Evolutionary conservation across 176 grass and related monocot species (phyloP).

Genomic region (Aegilops speltoides): DNA sequence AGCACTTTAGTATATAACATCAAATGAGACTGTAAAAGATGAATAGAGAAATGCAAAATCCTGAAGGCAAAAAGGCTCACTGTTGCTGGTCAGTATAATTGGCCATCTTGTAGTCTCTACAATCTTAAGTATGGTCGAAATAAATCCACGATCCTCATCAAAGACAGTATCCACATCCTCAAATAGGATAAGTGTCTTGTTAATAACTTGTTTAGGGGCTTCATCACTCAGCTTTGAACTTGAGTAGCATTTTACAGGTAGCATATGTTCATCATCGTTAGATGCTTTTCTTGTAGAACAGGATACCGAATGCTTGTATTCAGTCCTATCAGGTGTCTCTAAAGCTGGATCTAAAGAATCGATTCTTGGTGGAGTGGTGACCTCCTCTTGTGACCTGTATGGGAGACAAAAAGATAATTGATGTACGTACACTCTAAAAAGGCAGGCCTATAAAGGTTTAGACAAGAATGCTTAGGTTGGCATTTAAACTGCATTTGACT

Average conservation of each 20-base stretch:
- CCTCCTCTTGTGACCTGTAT: slow-evolving; percentile 72
- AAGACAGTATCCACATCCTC: slow-evolving; percentile 97
- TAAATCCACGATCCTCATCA: slow-evolving; percentile 89
- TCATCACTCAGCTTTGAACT: slow-evolving; percentile 30
- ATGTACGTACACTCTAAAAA: slow-evolving; percentile 2
- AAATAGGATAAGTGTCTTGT: slow-evolving; percentile 87
- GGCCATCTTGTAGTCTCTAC: slow-evolving; percentile 80
- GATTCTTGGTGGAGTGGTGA: slow-evolving; percentile 24
- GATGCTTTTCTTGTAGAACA: slow-evolving; percentile 17
- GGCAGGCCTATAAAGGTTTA: slow-evolving; percentile 9
- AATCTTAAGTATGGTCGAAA: slow-evolving; percentile 83
- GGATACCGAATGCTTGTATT: slow-evolving; percentile 17
- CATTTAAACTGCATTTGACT: neutral
- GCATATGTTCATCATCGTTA: slow-evolving; percentile 21
- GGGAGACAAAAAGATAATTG: slow-evolving; percentile 22
- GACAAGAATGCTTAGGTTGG: slow-evolving; percentile 19
- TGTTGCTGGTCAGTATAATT: slow-evolving; percentile 96
- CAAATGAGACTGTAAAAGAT: slow-evolving; percentile 24
- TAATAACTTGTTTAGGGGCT: slow-evolving; percentile 51
- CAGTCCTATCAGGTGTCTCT: slow-evolving; percentile 36
- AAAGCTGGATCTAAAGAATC: slow-evolving; percentile 32
- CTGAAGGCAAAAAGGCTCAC: slow-evolving; percentile 46
- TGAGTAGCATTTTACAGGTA: slow-evolving; percentile 24
- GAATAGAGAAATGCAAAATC: neutral
- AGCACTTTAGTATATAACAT: slow-evolving; percentile 18